Conservation (phyloP, 108 stramenopile species). For the Nitzschia sp. region DNA sequence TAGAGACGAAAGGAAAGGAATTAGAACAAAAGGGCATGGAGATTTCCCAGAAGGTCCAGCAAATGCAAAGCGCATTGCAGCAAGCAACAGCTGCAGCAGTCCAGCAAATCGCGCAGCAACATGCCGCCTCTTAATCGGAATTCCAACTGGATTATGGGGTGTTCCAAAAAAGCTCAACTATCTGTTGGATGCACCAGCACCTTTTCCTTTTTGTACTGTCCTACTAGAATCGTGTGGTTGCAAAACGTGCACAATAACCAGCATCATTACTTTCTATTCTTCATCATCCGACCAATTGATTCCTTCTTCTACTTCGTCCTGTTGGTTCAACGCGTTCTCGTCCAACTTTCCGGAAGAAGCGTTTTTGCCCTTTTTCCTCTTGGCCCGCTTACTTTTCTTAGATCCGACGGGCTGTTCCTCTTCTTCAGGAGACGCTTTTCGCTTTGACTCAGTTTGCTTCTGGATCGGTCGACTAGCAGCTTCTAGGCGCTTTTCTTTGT, state of each 20-base stretch:
- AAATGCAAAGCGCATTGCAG: slow-evolving; percentile 84
- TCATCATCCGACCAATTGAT: slow-evolving; percentile 86
- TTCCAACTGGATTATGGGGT: no score
- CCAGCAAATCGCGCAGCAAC: slow-evolving; percentile 63
- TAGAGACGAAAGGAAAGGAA: slow-evolving; percentile 50
- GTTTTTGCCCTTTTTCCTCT: slow-evolving; percentile 27
- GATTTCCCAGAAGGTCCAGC: slow-evolving; percentile 68
- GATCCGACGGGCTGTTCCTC: slow-evolving; percentile 5
- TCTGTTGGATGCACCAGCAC: no score
- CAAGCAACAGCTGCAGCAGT: slow-evolving; percentile 83
- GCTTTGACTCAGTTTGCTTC: slow-evolving; percentile 32
- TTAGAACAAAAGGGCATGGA: slow-evolving; percentile 59
- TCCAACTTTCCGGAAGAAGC: slow-evolving; percentile 1
- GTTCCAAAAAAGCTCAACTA: no score
- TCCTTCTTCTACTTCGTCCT: slow-evolving; percentile 85
- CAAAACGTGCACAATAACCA: no score
- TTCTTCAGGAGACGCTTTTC: slow-evolving; percentile 22
- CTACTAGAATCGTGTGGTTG: no score
- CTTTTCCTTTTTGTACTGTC: no score
- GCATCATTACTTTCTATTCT: no score
- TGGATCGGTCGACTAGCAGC: slow-evolving; percentile 35
- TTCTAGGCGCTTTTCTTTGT: slow-evolving; percentile 68
- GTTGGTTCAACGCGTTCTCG: slow-evolving; percentile 25
- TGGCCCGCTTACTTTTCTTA: slow-evolving; percentile 23
- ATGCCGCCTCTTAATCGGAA: no score